Evolutionary conservation across 257 asterid genomes (phyloP).

Genomic region (Scutellaria galericulata): DNA sequence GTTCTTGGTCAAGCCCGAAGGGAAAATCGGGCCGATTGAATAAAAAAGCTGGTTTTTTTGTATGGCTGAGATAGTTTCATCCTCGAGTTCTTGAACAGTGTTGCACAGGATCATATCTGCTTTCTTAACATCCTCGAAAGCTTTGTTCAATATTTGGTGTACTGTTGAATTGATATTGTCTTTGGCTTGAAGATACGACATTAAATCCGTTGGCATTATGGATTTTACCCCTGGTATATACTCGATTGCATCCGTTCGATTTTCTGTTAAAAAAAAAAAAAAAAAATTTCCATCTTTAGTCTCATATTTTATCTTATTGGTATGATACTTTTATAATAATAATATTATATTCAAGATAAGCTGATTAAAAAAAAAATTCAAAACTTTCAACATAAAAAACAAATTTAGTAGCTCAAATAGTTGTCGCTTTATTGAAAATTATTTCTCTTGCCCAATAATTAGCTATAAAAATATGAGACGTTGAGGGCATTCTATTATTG

Average conservation of each 20-base stretch:
- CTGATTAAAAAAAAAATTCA: too few relatives aligned
- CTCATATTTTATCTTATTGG: too few relatives aligned
- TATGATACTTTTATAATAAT: too few relatives aligned
- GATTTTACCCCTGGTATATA: conserved; percentile 61
- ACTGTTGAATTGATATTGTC: conserved; percentile 32
- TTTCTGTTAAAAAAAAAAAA: conserved; percentile 31
- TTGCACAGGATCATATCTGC: conserved; percentile 61
- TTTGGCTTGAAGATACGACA: conserved; percentile 52
- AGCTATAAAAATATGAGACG: too few relatives aligned
- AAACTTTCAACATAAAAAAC: background rate
- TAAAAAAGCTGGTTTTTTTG: conserved; percentile 50
- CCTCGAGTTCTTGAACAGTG: conserved; percentile 66
- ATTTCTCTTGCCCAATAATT: too few relatives aligned
- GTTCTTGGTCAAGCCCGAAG: conserved; percentile 38
- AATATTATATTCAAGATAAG: too few relatives aligned
- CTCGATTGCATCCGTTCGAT: conserved; percentile 43
- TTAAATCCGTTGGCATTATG: conserved; percentile 53
- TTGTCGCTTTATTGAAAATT: too few relatives aligned
- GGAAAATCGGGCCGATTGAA: conserved; percentile 65
- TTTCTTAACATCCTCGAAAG: conserved; percentile 50
- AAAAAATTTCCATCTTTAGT: too few relatives aligned
- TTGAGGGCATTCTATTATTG: too few relatives aligned
- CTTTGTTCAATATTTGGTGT: conserved; percentile 44
- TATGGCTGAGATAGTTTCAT: conserved; percentile 48
- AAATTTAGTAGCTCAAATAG: background rate